Conservation (phyloP, 768 basidiomycete species). For the Auricularia sp. region DNA sequence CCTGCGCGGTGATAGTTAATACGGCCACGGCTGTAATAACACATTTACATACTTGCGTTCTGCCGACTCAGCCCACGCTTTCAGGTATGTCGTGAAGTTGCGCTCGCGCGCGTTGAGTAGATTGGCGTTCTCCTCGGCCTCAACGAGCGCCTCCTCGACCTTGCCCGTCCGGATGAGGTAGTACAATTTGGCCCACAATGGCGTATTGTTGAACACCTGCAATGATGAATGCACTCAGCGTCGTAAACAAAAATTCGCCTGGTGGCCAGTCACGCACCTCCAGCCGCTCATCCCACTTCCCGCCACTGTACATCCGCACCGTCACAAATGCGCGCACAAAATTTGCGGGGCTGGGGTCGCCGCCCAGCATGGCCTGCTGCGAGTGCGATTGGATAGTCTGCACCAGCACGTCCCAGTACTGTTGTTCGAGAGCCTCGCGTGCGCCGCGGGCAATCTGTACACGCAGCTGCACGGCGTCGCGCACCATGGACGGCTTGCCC, state of each 20-base stretch:
- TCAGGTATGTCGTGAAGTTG: constrained; percentile 74
- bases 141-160: constrained; percentile 64
- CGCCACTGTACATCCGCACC: constrained; percentile 69
- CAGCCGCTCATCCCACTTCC: constrained; percentile 76
- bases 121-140: constrained; percentile 58
- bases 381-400: constrained; percentile 73
- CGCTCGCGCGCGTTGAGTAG: constrained; percentile 70
- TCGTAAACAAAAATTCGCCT: background rate
- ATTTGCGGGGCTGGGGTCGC: constrained; percentile 82
- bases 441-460: constrained; percentile 70
- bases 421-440: constrained; percentile 74
- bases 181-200: constrained; percentile 90
- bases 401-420: constrained; percentile 75
- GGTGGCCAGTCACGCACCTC: constrained; percentile 44
- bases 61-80: constrained; percentile 70
- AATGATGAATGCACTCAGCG: background rate
- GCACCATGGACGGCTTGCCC: constrained; percentile 28
- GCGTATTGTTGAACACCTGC: constrained; percentile 75
- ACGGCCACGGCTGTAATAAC: background rate
- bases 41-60: constrained; percentile 52
- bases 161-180: constrained; percentile 86
- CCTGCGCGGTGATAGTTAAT: too few species aligned
- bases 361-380: constrained; percentile 77
- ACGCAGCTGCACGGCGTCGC: constrained; percentile 54
- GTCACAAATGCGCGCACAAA: constrained; percentile 81